These are phyloP conservation scores for Sporisorium sorghi DNA, from an alignment of 1,284 basidiomycete genomes.

Conservation along the genomic window DNA sequence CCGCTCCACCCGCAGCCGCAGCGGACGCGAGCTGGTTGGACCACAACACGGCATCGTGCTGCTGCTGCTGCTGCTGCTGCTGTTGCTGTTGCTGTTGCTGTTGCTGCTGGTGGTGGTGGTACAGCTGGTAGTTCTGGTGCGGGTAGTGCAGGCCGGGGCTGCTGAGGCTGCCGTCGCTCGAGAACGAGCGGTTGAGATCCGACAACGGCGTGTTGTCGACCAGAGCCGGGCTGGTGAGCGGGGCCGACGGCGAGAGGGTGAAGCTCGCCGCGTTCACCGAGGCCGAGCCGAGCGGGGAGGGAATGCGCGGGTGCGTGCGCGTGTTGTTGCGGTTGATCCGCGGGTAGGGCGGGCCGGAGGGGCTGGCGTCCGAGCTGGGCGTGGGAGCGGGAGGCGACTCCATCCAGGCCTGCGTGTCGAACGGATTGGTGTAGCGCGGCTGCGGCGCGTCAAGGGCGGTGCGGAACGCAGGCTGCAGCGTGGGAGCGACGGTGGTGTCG, in stretches of 20 bases:
- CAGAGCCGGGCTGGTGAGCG: neutral
- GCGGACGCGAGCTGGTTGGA: too few species aligned
- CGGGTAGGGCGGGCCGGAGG: neutral
- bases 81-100: too few species aligned
- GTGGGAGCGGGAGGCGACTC: too few species aligned
- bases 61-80: too few species aligned
- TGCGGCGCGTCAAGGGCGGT: neutral
- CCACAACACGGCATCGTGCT: too few species aligned
- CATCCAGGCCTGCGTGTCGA: too few species aligned
- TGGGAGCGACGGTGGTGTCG: neutral
- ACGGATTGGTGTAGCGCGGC: too few species aligned
- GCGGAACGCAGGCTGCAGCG: neutral
- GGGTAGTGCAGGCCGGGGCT: too few species aligned
- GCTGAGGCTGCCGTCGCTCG: neutral
- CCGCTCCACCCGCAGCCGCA: too few species aligned
- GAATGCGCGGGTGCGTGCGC: neutral
- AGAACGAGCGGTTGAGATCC: neutral
- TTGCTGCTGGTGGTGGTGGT: too few species aligned
- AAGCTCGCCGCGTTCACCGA: neutral
- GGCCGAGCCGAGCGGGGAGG: neutral
- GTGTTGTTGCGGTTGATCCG: neutral
- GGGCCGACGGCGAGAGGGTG: neutral
- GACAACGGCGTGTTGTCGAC: neutral
- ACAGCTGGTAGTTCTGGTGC: too few species aligned
- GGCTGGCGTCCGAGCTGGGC: neutral